Conservation (phyloP, 2,329 filamentous ascomycete species). For the Cylindrodendrum hubeiense region DNA sequence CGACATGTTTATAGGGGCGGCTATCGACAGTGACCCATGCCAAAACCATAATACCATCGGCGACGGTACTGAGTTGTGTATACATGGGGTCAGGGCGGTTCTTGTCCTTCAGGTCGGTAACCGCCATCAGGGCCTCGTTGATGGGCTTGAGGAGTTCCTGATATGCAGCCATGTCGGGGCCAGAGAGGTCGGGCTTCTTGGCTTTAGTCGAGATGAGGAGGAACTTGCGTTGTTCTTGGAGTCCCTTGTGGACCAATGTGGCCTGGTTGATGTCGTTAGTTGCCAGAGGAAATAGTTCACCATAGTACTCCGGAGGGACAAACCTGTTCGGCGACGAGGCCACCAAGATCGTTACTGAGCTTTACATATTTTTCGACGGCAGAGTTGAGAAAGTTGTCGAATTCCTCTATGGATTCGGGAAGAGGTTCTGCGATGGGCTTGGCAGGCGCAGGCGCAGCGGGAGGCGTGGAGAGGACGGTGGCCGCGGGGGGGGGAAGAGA, state of each 20-base stretch:
- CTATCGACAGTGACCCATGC: slow-evolving; percentile 90
- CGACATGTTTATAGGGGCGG: slow-evolving; percentile 87
- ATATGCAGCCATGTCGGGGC: slow-evolving; percentile 71
- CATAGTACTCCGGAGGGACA: slow-evolving; percentile 33
- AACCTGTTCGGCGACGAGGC: slow-evolving; percentile 84
- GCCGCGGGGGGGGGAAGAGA: slow-evolving; percentile 47
- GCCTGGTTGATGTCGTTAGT: slow-evolving; percentile 53
- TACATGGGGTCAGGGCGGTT: slow-evolving; percentile 82
- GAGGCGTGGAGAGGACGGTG: slow-evolving; percentile 50
- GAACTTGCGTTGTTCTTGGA: slow-evolving; percentile 88
- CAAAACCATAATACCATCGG: slow-evolving; percentile 89
- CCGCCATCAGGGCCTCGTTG: slow-evolving; percentile 83
- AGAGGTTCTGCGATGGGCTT: slow-evolving; percentile 66
- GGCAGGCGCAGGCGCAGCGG: slow-evolving; percentile 48
- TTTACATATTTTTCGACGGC: slow-evolving; percentile 84
- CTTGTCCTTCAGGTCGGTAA: slow-evolving; percentile 83
- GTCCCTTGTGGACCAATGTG: slow-evolving; percentile 70
- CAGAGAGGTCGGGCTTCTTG: slow-evolving; percentile 84
- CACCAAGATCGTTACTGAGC: slow-evolving; percentile 82
- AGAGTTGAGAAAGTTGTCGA: slow-evolving; percentile 81
- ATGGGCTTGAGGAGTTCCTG: slow-evolving; percentile 88
- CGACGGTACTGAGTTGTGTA: slow-evolving; percentile 86
- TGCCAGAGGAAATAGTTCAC: background rate
- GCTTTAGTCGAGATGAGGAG: slow-evolving; percentile 90
- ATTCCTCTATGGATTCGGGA: slow-evolving; percentile 86